A percentile compares a stretch with the other conserved stretches of the same genome.
Evolutionary conservation across 2,329 filamentous ascomycete genomes (phyloP).

Genomic region (Peltaster fructicola): DNA sequence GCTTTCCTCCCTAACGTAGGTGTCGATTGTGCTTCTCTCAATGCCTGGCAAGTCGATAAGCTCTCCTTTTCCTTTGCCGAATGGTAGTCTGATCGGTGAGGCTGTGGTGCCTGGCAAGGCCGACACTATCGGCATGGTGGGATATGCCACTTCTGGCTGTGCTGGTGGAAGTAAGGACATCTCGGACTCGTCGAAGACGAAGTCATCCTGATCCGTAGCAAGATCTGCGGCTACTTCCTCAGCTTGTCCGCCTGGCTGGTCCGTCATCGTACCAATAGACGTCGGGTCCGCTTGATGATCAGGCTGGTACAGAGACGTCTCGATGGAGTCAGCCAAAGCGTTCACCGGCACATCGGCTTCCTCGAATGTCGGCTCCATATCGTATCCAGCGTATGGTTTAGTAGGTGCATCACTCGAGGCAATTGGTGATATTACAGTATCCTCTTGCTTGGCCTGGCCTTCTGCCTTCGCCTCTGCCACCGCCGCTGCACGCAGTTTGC

Average conservation of each 20-base stretch:
- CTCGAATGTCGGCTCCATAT: too few species aligned
- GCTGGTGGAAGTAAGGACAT: slow-evolving; percentile 53
- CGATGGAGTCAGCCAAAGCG: too few species aligned
- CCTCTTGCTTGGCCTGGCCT: too few species aligned
- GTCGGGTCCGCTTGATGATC: too few species aligned
- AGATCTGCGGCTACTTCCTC: slow-evolving; percentile 1
- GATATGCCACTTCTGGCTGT: slow-evolving; percentile 56
- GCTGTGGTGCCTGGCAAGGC: slow-evolving; percentile 83
- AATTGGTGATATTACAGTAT: too few species aligned
- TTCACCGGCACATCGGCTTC: too few species aligned
- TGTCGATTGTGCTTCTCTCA: slow-evolving; percentile 52
- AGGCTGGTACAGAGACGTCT: too few species aligned
- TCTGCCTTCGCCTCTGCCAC: too few species aligned
- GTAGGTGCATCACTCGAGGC: too few species aligned
- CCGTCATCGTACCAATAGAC: too few species aligned
- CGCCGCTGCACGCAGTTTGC: too few species aligned
- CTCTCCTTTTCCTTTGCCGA: slow-evolving; percentile 71
- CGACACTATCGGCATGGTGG: slow-evolving; percentile 72
- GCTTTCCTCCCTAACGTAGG: slow-evolving; percentile 49
- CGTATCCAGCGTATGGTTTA: too few species aligned
- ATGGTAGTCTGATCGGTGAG: slow-evolving; percentile 83
- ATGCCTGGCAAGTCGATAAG: slow-evolving; percentile 85
- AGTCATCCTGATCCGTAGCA: slow-evolving; percentile 7
- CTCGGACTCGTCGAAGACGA: slow-evolving; percentile 12
- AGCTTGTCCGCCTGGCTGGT: background rate